Percentiles rank a stretch among this genome's conserved stretches.
These are phyloP conservation scores for Aspergillus hiratsukae DNA, from an alignment of 2,329 filamentous ascomycete genomes.

Conservation along the genomic window DNA sequence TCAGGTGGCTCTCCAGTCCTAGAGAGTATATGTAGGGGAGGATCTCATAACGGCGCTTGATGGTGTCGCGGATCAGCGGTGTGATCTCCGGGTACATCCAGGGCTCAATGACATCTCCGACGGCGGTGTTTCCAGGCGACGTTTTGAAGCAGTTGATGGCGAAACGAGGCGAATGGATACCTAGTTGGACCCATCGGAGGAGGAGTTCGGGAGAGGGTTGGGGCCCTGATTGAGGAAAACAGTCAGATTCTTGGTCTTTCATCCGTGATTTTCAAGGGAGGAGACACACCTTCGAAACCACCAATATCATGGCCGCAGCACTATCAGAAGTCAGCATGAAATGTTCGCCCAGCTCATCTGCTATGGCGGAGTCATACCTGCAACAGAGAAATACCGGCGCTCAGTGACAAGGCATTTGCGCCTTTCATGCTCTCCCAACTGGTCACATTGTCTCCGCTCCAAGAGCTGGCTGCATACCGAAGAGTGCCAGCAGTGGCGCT, in stretches of 20 bases:
- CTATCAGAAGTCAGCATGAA: slow-evolving; percentile 20
- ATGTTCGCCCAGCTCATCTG: background rate
- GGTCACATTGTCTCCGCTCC: slow-evolving; percentile 71
- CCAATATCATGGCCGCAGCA: slow-evolving; percentile 72
- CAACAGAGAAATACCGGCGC: slow-evolving; percentile 63
- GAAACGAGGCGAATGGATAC: slow-evolving; percentile 65
- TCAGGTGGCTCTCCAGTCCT: slow-evolving; percentile 57
- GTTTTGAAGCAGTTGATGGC: slow-evolving; percentile 79
- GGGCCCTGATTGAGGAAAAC: slow-evolving; percentile 34
- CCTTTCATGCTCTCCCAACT: slow-evolving; percentile 71
- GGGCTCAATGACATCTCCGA: slow-evolving; percentile 71
- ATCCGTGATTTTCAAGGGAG: background rate
- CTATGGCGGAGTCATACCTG: slow-evolving; percentile 40
- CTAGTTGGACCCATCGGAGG: slow-evolving; percentile 69
- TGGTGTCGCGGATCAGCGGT: slow-evolving; percentile 58
- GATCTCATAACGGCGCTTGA: slow-evolving; percentile 66
- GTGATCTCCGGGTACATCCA: slow-evolving; percentile 72
- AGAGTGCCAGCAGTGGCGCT: slow-evolving; percentile 68
- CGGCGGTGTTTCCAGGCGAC: slow-evolving; percentile 57
- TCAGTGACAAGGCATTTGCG: slow-evolving; percentile 64
- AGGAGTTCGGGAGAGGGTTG: slow-evolving; percentile 67
- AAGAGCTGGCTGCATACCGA: slow-evolving; percentile 65
- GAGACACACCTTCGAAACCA: slow-evolving; percentile 60
- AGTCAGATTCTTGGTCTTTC: background rate
- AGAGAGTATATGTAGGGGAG: slow-evolving; percentile 68